Evolutionary conservation across 768 basidiomycete genomes (phyloP), one percentile per base, ranked within the genome.

Genomic region (Leccinum incarnatum): DNA sequence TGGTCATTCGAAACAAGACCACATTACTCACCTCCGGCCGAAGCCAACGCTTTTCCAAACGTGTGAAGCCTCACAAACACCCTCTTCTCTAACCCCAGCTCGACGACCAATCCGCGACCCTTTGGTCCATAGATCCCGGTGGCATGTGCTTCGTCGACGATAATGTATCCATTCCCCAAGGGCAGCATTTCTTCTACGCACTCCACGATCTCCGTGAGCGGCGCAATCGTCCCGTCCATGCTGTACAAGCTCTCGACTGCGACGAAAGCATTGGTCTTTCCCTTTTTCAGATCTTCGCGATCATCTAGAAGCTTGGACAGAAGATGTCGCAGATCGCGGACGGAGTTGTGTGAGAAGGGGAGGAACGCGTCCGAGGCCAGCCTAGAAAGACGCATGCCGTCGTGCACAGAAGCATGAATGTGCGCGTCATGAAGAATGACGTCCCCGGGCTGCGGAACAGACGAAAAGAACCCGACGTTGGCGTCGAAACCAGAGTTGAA

Each of bases 401-500:
- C 94, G 71, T 95, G 92, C 14, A 95, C 92, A 1, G 86, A 89
- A 0, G 95, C 95, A 68, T 97, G 95, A 50, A 96, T 88, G 64
- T 91, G 83, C 63, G 90, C 91, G 69, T 98, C 95, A 65, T 86
- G 87, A 14, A 96, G 74, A 46, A 97, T 72, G 49, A 82, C 82
- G 69, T 98, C 95, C 11, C 85, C 85, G 0, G 78, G 70, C 59
- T 91, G 91, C 0, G 95, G 95, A 0, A 97, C 73, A 48, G 83
- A 83, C 0, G 90, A 78, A 76, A 95, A 95, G 72, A 96, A 84
- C 0, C 88, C 89, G 3, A 87, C 88, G 69, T 96, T 98, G 9
- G 94, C 93, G 72, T 96, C 95, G 71, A 88, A 95, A 0, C 95
- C 95, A 0, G 91, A 94, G 72, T 93, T 95, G 82, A 95, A 95